Base-by-base conservation (phyloP, 2,329 filamentous ascomycete species). In the Ciborinia camelliae region DNA sequence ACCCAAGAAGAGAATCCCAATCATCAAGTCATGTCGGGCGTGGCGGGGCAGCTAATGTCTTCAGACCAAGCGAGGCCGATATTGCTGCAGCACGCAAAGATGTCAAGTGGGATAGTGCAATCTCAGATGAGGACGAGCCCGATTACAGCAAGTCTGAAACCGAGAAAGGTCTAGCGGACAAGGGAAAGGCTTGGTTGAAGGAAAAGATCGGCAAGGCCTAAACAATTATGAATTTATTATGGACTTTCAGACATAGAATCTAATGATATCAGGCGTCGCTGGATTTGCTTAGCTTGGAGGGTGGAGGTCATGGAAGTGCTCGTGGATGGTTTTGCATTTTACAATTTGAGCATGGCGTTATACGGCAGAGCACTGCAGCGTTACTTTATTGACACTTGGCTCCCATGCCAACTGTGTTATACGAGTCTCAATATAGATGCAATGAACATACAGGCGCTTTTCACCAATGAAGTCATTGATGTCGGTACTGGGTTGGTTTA, bases 21-120 rank as follows among this genome's bases (percentile, higher is more conserved):
- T 83, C 82, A 50, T 82, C 82, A 35, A 83, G 84, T 65, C 87
- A 92, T 75, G 83, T 86, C 72, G 90, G 90, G 48, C 87, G 90
- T 47, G 90, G 90, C 45, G 90, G 90, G 63, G 88, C 88, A 26
- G 90, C 89, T 68, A 94, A 93, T 76, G 77, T 90, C 58, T 83
- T 84, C 78, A 81, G 80, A 70, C 77, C 80, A 55, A 77, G 76
- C 63, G 75, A 70, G 18, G 70, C 71, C 18, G 75, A 77, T 20
- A 65, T 75, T 37, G 69, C 64, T 3, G 65, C 70, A 32, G 74
- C 75, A 20, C 68, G 68, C 48, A 71, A 76, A 47, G 75, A 76
- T 39, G 39, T 18, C 1, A 64, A 67, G 26, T 67, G 66, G 66
- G 71, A 72, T 64, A 68, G 70, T 69, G 68, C 74, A 67, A 54